Evolutionary conservation across 306 rosid genomes (phyloP).

Genomic region (Casuarina equisetifolia): DNA sequence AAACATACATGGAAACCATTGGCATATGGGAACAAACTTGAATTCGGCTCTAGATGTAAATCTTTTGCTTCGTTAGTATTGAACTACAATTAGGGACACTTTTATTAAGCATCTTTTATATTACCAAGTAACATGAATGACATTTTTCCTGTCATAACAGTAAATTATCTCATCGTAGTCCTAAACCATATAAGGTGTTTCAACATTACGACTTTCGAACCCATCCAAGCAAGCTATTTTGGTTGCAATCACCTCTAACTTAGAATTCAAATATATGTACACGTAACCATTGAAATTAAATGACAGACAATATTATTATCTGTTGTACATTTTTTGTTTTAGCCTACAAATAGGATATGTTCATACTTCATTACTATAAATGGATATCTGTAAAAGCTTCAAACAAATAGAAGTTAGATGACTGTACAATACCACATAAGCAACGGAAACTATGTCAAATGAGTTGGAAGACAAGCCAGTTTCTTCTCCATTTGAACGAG

Average conservation of each 20-base stretch:
- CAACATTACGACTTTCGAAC: constrained; percentile 5
- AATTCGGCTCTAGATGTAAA: background rate
- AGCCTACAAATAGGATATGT: constrained; percentile 1
- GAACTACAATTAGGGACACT: background rate
- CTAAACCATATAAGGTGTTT: constrained; percentile 6
- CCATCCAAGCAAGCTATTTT: background rate
- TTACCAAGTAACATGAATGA: background rate
- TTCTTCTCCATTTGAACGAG: constrained; percentile 65
- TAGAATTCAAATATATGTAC: background rate
- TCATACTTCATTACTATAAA: background rate
- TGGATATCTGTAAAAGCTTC: background rate
- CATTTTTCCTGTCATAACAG: constrained; percentile 11
- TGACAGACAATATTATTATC: background rate
- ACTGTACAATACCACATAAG: constrained; percentile 46
- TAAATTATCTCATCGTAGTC: constrained; percentile 2
- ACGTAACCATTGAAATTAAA: background rate
- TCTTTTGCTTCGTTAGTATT: background rate
- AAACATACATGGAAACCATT: background rate
- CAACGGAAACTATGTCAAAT: constrained; percentile 55
- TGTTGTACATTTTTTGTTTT: constrained; percentile 5
- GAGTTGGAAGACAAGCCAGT: constrained; percentile 57
- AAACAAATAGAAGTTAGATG: constrained; percentile 9
- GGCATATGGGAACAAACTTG: background rate
- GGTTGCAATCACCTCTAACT: constrained; percentile 2
- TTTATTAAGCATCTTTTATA: background rate